Conservation (phyloP, 2,329 filamentous ascomycete genomes). For the Fonsecaea monophora region DNA sequence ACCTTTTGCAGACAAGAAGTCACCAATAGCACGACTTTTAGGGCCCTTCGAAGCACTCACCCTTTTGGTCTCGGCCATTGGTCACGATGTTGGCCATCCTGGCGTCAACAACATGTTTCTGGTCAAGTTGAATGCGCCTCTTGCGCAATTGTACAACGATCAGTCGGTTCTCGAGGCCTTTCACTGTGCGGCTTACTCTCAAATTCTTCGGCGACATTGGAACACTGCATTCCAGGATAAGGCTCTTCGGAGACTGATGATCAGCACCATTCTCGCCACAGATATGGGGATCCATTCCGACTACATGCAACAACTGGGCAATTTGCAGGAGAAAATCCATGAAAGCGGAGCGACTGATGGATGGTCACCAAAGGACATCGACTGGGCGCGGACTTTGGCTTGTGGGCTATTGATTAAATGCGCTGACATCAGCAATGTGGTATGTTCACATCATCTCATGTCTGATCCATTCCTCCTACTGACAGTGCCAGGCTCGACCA, state of each 20-base stretch:
- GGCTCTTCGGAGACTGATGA: slow-evolving; percentile 87
- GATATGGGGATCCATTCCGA: slow-evolving; percentile 98
- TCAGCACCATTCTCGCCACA: slow-evolving; percentile 94
- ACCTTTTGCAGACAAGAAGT: slow-evolving; percentile 51
- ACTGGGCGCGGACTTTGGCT: slow-evolving; percentile 78
- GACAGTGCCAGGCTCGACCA: slow-evolving; percentile 71
- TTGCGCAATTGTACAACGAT: slow-evolving; percentile 96
- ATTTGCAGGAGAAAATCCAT: slow-evolving; percentile 77
- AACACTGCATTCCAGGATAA: slow-evolving; percentile 78
- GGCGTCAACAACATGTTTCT: slow-evolving; percentile 98
- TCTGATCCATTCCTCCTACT: slow-evolving; percentile 2
- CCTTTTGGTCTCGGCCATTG: slow-evolving; percentile 91
- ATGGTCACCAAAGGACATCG: slow-evolving; percentile 77
- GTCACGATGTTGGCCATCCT: slow-evolving; percentile 95
- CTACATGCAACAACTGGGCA: slow-evolving; percentile 89
- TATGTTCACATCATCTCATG: slow-evolving; percentile 58
- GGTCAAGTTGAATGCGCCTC: slow-evolving; percentile 85
- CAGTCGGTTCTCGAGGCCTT: slow-evolving; percentile 96
- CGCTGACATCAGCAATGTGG: slow-evolving; percentile 97
- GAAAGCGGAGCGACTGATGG: slow-evolving; percentile 68
- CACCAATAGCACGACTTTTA: slow-evolving; percentile 76
- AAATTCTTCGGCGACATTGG: slow-evolving; percentile 93
- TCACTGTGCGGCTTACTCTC: slow-evolving; percentile 95
- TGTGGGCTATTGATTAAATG: slow-evolving; percentile 96
- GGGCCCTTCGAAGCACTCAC: slow-evolving; percentile 86